Conservation (phyloP, 306 rosid species). For the Nissolia schottii region DNA sequence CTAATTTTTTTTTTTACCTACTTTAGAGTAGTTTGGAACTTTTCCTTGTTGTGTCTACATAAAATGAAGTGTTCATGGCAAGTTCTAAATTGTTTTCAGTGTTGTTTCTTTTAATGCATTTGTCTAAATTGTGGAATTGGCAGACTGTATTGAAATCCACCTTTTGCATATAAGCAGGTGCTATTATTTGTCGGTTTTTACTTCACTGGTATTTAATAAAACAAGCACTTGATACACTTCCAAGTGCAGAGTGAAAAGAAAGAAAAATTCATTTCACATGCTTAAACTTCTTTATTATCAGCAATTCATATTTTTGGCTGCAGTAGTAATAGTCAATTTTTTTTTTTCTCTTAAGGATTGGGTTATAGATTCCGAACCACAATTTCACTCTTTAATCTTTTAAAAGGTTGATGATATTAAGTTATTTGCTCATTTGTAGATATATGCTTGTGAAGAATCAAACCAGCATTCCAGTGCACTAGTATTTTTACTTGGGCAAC, state of each 20-base stretch:
- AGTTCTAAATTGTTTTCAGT: neutral
- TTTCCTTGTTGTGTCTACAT: conserved; percentile 11
- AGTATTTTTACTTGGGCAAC: conserved; percentile 88
- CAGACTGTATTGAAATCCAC: no score
- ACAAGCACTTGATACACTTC: neutral
- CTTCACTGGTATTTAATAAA: neutral
- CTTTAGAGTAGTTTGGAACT: neutral
- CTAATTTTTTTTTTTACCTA: neutral
- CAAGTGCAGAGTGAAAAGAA: neutral
- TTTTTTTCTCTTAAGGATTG: neutral
- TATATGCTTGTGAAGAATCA: conserved; percentile 77
- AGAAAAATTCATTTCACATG: neutral
- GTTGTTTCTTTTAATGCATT: neutral
- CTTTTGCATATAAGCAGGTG: no score
- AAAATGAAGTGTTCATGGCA: neutral
- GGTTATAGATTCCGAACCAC: neutral
- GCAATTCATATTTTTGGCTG: neutral
- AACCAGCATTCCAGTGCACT: conserved; percentile 81
- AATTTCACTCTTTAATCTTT: neutral
- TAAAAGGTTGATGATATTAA: conserved; percentile 8
- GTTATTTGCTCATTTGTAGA: conserved; percentile 46
- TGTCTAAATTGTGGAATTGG: no score
- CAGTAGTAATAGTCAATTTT: no score
- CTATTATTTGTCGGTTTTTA: no score
- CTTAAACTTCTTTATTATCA: neutral